Evolutionary conservation across 2,329 filamentous ascomycete genomes (phyloP).

Genomic region (Penicillium rolfsii): DNA sequence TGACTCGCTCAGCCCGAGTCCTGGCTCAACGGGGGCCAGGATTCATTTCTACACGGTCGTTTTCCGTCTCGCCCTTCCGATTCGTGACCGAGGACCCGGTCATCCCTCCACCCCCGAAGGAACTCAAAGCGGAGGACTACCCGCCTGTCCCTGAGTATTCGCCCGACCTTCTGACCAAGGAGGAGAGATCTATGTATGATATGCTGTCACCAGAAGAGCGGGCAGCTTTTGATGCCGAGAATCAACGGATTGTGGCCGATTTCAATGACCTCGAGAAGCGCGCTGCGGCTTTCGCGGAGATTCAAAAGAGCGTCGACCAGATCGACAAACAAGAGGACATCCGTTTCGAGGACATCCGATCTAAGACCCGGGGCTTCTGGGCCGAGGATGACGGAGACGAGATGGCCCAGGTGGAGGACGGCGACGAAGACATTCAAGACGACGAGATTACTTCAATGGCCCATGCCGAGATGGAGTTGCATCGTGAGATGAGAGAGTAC

Average conservation of each 20-base stretch:
- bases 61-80: slow-evolving; percentile 41
- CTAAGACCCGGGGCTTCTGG: slow-evolving; percentile 45
- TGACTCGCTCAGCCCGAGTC: slow-evolving; percentile 42
- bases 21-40: slow-evolving; percentile 38
- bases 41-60: slow-evolving; percentile 32
- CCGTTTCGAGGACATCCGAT: slow-evolving; percentile 34
- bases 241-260: slow-evolving; percentile 41
- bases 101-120: slow-evolving; percentile 34
- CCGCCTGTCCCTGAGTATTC: slow-evolving; percentile 42
- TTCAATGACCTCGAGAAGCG: slow-evolving; percentile 42
- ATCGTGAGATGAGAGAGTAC: slow-evolving; percentile 87
- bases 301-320: slow-evolving; percentile 38
- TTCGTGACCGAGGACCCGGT: slow-evolving; percentile 41
- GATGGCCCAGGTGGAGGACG: slow-evolving; percentile 52
- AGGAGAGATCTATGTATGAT: slow-evolving; percentile 45
- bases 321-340: slow-evolving; percentile 38
- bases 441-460: slow-evolving; percentile 83
- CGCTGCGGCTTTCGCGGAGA: slow-evolving; percentile 33
- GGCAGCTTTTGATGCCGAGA: slow-evolving; percentile 41
- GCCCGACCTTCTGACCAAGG: slow-evolving; percentile 37
- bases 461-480: slow-evolving; percentile 84
- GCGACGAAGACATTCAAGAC: slow-evolving; percentile 63
- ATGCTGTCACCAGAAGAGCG: slow-evolving; percentile 44
- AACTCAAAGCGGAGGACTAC: slow-evolving; percentile 34
- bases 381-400: slow-evolving; percentile 51